These are phyloP conservation scores for Cyphellophora attinorum DNA, from an alignment of 2,329 filamentous ascomycete species.

Conservation along the genomic window DNA sequence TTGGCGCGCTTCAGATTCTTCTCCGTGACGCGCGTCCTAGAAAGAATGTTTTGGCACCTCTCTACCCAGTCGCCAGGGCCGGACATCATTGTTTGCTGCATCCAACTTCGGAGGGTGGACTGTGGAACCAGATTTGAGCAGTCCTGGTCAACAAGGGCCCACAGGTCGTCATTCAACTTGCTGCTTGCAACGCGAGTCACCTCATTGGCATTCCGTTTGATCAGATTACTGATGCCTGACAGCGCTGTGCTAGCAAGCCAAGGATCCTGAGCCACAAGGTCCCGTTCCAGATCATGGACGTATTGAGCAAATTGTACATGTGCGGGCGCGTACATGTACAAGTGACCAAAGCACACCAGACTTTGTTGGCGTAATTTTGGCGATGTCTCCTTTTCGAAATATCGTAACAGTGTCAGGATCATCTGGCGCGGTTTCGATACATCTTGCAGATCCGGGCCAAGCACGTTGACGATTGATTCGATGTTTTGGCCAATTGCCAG, in stretches of 20 bases:
- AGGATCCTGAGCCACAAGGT: slow-evolving; percentile 59
- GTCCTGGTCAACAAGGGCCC: slow-evolving; percentile 72
- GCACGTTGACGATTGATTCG: slow-evolving; percentile 91
- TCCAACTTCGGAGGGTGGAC: slow-evolving; percentile 85
- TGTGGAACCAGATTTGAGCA: slow-evolving; percentile 71
- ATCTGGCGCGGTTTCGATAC: slow-evolving; percentile 84
- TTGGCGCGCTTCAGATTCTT: slow-evolving; percentile 25
- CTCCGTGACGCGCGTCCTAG: slow-evolving; percentile 69
- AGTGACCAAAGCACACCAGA: slow-evolving; percentile 75
- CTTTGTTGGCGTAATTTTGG: slow-evolving; percentile 64
- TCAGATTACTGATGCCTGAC: slow-evolving; percentile 83
- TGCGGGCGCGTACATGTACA: slow-evolving; percentile 83
- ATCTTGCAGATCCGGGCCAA: slow-evolving; percentile 91
- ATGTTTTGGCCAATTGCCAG: slow-evolving; percentile 79
- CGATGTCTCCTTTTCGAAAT: slow-evolving; percentile 70
- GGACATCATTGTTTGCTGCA: slow-evolving; percentile 74
- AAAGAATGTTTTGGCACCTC: slow-evolving; percentile 78
- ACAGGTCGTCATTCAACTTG: slow-evolving; percentile 81
- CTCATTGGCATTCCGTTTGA: slow-evolving; percentile 81
- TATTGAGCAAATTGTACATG: slow-evolving; percentile 79
- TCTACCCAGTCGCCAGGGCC: slow-evolving; percentile 82
- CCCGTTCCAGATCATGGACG: slow-evolving; percentile 69
- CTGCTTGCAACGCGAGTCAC: slow-evolving; percentile 67
- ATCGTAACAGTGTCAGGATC: slow-evolving; percentile 73
- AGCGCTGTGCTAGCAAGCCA: slow-evolving; percentile 71